These are phyloP conservation scores for Backusella sp. DNA, from an alignment of 192 early-diverging fungal genomes.

Conservation along the genomic window DNA sequence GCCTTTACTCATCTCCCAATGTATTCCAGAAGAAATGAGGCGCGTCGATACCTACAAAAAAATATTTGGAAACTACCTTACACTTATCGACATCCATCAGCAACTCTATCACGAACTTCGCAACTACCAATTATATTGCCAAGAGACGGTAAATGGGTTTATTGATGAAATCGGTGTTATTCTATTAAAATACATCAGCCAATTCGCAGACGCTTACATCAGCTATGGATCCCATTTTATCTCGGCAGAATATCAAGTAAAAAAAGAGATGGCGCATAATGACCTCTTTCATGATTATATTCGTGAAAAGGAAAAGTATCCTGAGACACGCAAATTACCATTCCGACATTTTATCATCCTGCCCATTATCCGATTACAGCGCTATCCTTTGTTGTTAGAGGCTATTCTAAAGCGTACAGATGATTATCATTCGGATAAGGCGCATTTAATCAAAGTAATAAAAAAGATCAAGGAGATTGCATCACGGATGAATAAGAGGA, in stretches of 20 bases:
- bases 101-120: constrained; percentile 53
- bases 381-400: constrained; percentile 81
- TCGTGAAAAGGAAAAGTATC: constrained; percentile 54
- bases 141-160: constrained; percentile 33
- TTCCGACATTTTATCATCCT: constrained; percentile 54
- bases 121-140: constrained; percentile 47
- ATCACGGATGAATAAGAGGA: constrained; percentile 18
- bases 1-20: constrained; percentile 23
- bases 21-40: constrained; percentile 15
- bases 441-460: constrained; percentile 42
- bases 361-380: constrained; percentile 80
- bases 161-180: constrained; percentile 85
- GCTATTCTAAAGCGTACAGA: constrained; percentile 82
- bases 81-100: constrained; percentile 57
- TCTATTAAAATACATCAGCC: constrained; percentile 58
- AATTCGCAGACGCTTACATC: constrained; percentile 67
- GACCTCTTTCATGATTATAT: constrained; percentile 70
- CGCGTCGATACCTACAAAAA: constrained; percentile 55
- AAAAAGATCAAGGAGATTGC: constrained; percentile 7
- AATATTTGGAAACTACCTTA: constrained; percentile 71
- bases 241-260: constrained; percentile 69
- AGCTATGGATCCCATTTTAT: constrained; percentile 81
- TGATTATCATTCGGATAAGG: constrained; percentile 71
- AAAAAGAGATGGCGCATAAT: constrained; percentile 68
- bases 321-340: constrained; percentile 29